These are phyloP conservation scores for Marchantia polymorpha DNA, from an alignment of 225 moss, liverwort and hornwort species.

Conservation along the genomic window DNA sequence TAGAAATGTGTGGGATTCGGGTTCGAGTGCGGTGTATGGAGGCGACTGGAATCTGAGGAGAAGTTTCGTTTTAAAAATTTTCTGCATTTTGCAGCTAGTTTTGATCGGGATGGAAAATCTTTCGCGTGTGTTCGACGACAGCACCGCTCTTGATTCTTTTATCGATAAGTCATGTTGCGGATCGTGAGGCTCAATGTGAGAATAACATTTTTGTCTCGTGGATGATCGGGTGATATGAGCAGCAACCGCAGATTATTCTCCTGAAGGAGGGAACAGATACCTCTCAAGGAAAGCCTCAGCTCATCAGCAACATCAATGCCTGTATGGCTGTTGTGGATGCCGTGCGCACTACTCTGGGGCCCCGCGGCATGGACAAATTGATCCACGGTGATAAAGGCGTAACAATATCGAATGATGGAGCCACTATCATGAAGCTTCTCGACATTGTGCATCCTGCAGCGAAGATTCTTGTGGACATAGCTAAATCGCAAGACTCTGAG, in stretches of 20 bases:
- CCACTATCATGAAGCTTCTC: slow-evolving; percentile 97
- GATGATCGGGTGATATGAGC: slow-evolving; percentile 25
- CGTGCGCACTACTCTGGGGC: slow-evolving; percentile 85
- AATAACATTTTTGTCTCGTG: neutral
- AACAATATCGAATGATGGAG: slow-evolving; percentile 96
- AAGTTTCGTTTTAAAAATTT: no score
- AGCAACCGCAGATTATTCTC: slow-evolving; percentile 99
- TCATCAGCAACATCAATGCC: slow-evolving; percentile 99
- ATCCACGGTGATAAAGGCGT: slow-evolving; percentile 84
- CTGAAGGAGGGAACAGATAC: slow-evolving; percentile 98
- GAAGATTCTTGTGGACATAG: slow-evolving; percentile 95
- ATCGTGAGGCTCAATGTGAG: neutral
- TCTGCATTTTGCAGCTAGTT: no score
- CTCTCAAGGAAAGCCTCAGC: slow-evolving; percentile 95
- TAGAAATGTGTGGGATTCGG: neutral
- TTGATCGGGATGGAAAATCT: neutral
- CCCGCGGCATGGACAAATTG: slow-evolving; percentile 97
- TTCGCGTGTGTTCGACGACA: neutral
- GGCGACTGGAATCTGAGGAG: no score
- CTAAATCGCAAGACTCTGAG: slow-evolving; percentile 98
- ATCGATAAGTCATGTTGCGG: neutral
- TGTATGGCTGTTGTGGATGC: slow-evolving; percentile 98
- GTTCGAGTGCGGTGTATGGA: neutral
- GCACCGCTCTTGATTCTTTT: neutral
- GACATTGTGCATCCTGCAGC: slow-evolving; percentile 99